These are phyloP conservation scores for Aureobasidium sp. DNA, from an alignment of 2,329 filamentous ascomycete genomes.

Conservation along the genomic window DNA sequence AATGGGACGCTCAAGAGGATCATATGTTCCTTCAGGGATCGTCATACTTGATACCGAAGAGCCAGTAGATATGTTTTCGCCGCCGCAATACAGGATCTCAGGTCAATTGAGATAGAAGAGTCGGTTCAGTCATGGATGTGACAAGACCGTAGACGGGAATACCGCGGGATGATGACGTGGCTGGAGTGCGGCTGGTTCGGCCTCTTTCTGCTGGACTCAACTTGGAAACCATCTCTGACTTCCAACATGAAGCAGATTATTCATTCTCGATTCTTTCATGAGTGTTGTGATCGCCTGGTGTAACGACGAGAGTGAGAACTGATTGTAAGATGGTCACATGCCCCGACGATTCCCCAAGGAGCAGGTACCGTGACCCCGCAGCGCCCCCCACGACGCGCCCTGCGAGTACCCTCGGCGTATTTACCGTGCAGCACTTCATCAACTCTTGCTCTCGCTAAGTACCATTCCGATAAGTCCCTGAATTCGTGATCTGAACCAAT, in stretches of 20 bases:
- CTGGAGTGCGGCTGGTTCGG: neutral
- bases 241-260: neutral
- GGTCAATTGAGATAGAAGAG: neutral
- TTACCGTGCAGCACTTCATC: neutral
- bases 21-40: neutral
- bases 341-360: neutral
- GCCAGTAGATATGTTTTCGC: neutral
- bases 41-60: neutral
- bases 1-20: neutral
- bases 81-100: neutral
- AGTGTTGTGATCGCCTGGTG: too few relatives aligned
- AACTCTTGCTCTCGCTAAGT: neutral
- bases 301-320: too few relatives aligned
- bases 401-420: conserved; percentile 1
- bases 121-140: too few relatives aligned
- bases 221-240: neutral
- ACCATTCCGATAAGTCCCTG: neutral
- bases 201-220: neutral
- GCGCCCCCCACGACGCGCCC: neutral
- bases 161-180: neutral
- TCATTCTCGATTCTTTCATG: neutral
- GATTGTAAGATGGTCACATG: neutral
- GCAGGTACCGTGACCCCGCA: conserved; percentile 1
- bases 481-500: neutral
- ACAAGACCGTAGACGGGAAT: neutral